phyloP scores from a whole-genome alignment of 106 monocot species.

The Platanthera zijinensis region DNA sequence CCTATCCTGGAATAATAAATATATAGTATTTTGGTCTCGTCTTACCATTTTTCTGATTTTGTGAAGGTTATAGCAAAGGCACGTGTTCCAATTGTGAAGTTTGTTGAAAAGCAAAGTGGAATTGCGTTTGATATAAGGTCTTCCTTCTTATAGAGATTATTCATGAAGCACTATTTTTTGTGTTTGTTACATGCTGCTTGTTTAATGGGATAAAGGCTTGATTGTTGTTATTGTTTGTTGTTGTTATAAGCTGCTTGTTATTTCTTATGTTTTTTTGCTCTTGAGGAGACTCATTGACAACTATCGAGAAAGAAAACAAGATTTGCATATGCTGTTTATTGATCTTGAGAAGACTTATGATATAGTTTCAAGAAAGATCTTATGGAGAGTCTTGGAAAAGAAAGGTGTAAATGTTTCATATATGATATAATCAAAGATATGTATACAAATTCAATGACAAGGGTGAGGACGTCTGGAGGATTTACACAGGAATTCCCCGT shows the following conservation, averaged over 20 bases:
- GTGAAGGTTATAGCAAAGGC: slow-evolving; percentile 82
- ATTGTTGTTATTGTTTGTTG: background rate
- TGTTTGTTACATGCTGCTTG: background rate
- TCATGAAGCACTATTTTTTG: background rate
- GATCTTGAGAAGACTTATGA: too few relatives aligned
- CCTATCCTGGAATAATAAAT: background rate
- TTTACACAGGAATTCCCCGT: too few relatives aligned
- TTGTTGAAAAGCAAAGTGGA: slow-evolving; percentile 77
- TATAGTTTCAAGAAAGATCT: too few relatives aligned
- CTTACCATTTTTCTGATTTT: background rate
- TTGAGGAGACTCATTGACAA: too few relatives aligned
- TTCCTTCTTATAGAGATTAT: background rate
- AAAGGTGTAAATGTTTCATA: too few relatives aligned
- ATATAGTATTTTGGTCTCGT: slow-evolving; percentile 1
- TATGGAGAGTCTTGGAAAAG: too few relatives aligned
- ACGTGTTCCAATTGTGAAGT: slow-evolving; percentile 94
- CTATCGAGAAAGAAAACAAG: too few relatives aligned
- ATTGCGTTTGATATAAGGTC: slow-evolving; percentile 94
- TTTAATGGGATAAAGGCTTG: background rate
- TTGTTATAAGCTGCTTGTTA: background rate
- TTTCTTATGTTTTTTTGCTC: background rate
- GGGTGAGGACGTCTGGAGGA: too few relatives aligned
- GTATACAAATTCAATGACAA: too few relatives aligned
- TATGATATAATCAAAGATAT: too few relatives aligned
- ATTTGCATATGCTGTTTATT: too few relatives aligned